Evolutionary conservation across 2,329 filamentous ascomycete species (phyloP).

Genomic region (Pseudogymnoascus sp.): DNA sequence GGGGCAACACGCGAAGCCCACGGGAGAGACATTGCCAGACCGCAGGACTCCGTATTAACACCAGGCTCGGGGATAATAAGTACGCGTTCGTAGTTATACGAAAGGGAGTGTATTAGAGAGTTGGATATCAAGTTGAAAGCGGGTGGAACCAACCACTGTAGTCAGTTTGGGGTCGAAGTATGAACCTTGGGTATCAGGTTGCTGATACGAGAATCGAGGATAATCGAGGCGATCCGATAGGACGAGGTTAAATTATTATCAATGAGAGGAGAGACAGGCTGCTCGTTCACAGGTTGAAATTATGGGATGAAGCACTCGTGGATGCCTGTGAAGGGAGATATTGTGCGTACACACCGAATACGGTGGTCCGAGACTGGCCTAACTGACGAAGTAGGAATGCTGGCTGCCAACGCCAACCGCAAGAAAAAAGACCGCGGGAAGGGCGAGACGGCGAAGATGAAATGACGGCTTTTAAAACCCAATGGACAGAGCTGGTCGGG

Average conservation of each 20-base stretch:
- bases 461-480: not conserved
- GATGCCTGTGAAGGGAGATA: not conserved
- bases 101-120: slow-evolving; percentile 33
- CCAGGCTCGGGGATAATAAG: slow-evolving; percentile 14
- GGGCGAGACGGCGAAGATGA: not conserved
- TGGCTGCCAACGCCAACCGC: not conserved
- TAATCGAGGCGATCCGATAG: slow-evolving; percentile 16
- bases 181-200: slow-evolving; percentile 27
- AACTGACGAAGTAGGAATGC: not conserved
- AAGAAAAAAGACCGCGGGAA: not conserved
- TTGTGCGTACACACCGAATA: not conserved
- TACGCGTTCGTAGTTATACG: slow-evolving; percentile 23
- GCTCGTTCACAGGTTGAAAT: not conserved
- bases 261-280: not conserved
- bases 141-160: slow-evolving; percentile 47
- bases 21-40: not conserved
- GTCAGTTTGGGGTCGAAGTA: slow-evolving; percentile 42
- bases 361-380: not conserved
- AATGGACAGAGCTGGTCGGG: not conserved
- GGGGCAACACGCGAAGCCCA: not conserved
- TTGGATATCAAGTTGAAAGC: slow-evolving; percentile 30
- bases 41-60: not conserved
- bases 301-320: not conserved
- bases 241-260: not conserved
- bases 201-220: slow-evolving; percentile 24